A percentile compares a stretch with the other conserved stretches of the same genome.
Evolutionary conservation across 306 rosid genomes (phyloP).

Genomic region (Citrullus mucosospermus): DNA sequence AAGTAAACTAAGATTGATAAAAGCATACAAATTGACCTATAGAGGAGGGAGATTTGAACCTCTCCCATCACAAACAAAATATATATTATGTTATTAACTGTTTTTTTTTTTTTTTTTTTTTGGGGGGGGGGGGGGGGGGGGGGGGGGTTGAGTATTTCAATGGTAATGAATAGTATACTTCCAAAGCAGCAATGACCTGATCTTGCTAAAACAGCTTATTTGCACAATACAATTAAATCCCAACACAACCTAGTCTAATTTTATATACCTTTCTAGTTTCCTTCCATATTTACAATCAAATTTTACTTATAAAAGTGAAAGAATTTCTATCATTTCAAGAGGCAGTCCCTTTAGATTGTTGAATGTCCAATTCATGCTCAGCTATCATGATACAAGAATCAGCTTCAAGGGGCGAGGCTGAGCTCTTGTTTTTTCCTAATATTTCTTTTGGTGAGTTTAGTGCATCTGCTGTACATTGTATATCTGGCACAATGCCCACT

Average conservation of each 20-base stretch:
- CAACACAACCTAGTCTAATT: neutral
- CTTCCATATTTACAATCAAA: conserved; percentile 1
- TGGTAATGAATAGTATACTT: neutral
- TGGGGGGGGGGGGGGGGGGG: too few relatives aligned
- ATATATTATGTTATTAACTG: too few relatives aligned
- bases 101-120: too few relatives aligned
- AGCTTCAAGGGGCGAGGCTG: conserved; percentile 56
- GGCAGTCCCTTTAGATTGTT: conserved; percentile 76
- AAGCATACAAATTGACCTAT: too few relatives aligned
- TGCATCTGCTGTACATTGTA: conserved; percentile 87
- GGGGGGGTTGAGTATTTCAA: neutral
- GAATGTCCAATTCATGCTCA: conserved; percentile 65
- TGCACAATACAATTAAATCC: neutral
- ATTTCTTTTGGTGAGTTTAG: conserved; percentile 36
- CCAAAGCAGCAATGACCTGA: neutral
- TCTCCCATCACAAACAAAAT: too few relatives aligned
- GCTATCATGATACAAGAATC: conserved; percentile 95
- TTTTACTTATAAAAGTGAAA: neutral
- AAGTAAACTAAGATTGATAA: too few relatives aligned
- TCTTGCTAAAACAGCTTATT: neutral
- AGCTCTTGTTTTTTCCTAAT: conserved; percentile 28
- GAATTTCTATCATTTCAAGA: conserved; percentile 34
- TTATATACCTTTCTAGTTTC: neutral
- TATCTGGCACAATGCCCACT: conserved; percentile 81
- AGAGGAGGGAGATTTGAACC: too few relatives aligned